Evolutionary conservation across 371 early-diverging fungal genomes (phyloP).

Genomic region (Mortierella sp.): DNA sequence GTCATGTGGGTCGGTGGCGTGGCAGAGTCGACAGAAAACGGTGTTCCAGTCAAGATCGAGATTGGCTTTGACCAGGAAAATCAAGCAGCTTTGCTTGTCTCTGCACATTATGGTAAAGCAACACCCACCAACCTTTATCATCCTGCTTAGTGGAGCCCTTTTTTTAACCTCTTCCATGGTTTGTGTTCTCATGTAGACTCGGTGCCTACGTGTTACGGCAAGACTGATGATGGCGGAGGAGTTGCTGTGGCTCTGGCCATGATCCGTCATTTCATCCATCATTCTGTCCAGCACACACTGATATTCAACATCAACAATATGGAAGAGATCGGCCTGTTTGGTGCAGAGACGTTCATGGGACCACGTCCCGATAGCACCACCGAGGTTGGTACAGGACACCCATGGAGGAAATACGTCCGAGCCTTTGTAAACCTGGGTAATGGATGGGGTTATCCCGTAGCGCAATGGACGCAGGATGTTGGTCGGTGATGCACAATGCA

Average conservation of each 20-base stretch:
- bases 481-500: neutral
- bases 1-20: slow-evolving; percentile 55
- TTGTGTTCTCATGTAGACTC: slow-evolving; percentile 60
- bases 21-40: slow-evolving; percentile 21
- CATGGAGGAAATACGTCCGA: slow-evolving; percentile 75
- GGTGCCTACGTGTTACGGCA: slow-evolving; percentile 79
- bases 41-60: slow-evolving; percentile 37
- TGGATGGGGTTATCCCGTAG: neutral
- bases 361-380: slow-evolving; percentile 28
- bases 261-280: slow-evolving; percentile 66
- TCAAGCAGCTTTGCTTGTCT: slow-evolving; percentile 60
- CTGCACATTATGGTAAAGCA: slow-evolving; percentile 65
- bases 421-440: slow-evolving; percentile 83
- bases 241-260: slow-evolving; percentile 75
- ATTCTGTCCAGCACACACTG: slow-evolving; percentile 66
- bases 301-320: slow-evolving; percentile 86
- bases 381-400: slow-evolving; percentile 60
- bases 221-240: slow-evolving; percentile 87
- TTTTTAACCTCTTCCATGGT: too few species aligned
- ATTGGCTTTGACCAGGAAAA: slow-evolving; percentile 44
- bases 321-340: slow-evolving; percentile 82
- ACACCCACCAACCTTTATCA: neutral
- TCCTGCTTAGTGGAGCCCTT: too few species aligned
- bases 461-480: neutral
- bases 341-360: slow-evolving; percentile 73